Evolutionary conservation across 257 asterid species (phyloP).

Genomic region (Rubia yunnanensis): DNA sequence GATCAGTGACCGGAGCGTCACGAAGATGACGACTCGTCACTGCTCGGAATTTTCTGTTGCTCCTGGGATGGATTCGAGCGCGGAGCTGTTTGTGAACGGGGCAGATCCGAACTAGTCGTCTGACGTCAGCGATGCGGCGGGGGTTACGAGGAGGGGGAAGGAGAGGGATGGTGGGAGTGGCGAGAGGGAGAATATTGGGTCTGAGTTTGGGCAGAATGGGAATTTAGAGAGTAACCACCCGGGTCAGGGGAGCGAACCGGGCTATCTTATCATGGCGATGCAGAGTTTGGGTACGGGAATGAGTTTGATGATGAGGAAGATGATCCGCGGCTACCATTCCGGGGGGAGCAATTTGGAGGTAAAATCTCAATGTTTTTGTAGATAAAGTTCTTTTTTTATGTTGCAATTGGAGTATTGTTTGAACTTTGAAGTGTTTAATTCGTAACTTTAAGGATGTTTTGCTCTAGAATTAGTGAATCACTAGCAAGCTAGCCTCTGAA

Average conservation of each 20-base stretch:
- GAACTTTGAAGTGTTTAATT: too few species aligned
- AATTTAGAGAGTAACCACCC: slow-evolving; percentile 30
- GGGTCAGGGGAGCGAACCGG: slow-evolving; percentile 82
- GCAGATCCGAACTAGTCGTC: slow-evolving; percentile 76
- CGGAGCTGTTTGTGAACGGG: slow-evolving; percentile 73
- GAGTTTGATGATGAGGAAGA: slow-evolving; percentile 78
- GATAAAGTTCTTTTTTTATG: neutral
- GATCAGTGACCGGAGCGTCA: slow-evolving; percentile 81
- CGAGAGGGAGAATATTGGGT: slow-evolving; percentile 43
- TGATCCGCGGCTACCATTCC: slow-evolving; percentile 51
- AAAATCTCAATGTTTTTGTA: slow-evolving; percentile 3
- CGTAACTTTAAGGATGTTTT: neutral
- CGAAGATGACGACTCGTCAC: slow-evolving; percentile 9
- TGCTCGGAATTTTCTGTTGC: slow-evolving; percentile 84
- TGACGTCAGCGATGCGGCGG: slow-evolving; percentile 70
- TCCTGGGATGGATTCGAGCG: slow-evolving; percentile 89
- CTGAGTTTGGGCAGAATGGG: slow-evolving; percentile 47
- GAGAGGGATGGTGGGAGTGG: slow-evolving; percentile 48
- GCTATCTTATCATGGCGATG: slow-evolving; percentile 90
- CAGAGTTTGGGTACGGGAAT: slow-evolving; percentile 72
- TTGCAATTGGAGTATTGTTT: too few species aligned
- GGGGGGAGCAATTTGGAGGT: slow-evolving; percentile 91
- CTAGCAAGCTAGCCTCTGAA: neutral
- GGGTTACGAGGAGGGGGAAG: slow-evolving; percentile 52
- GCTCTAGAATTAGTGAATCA: neutral